These are phyloP conservation scores for Pestalotiopsis sp. DNA, from an alignment of 2,329 filamentous ascomycete species.

Conservation along the genomic window DNA sequence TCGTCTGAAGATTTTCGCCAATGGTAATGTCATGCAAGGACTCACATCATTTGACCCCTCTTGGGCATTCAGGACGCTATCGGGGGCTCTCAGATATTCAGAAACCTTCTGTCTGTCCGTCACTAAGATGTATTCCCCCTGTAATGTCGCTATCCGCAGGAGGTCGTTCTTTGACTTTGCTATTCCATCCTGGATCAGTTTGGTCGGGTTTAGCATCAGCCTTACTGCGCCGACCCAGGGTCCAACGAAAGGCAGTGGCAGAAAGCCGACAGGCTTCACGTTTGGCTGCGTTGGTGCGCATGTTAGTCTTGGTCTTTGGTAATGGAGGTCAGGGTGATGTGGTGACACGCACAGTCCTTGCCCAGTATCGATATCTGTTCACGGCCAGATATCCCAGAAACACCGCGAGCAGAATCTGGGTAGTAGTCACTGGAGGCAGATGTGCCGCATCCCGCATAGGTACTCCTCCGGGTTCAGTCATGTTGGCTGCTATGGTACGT, in stretches of 20 bases:
- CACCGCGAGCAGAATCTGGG: neutral
- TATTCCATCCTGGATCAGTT: constrained; percentile 3
- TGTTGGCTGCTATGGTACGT: neutral
- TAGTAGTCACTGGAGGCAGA: neutral
- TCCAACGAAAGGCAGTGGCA: constrained; percentile 12
- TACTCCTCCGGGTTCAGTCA: neutral
- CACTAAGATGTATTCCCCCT: constrained; percentile 15
- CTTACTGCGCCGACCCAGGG: constrained; percentile 11
- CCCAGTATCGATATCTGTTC: constrained; percentile 11
- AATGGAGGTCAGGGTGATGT: neutral
- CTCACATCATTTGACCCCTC: constrained; percentile 17
- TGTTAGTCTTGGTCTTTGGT: neutral
- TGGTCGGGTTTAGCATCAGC: constrained; percentile 3
- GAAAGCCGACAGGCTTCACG: constrained; percentile 7
- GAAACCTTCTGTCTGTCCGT: constrained; percentile 13
- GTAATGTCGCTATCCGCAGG: constrained; percentile 9
- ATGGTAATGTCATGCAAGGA: neutral
- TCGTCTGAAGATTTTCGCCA: neutral
- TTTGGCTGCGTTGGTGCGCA: constrained; percentile 8
- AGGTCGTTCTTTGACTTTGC: constrained; percentile 14
- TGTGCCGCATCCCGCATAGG: neutral
- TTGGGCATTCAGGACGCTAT: constrained; percentile 12
- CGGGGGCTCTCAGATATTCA: constrained; percentile 15
- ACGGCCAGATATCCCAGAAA: constrained; percentile 8
- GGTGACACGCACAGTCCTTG: constrained; percentile 1